Evolutionary conservation across 1,284 basidiomycete species (phyloP).

Genomic region (Leccinum angustisporum): DNA sequence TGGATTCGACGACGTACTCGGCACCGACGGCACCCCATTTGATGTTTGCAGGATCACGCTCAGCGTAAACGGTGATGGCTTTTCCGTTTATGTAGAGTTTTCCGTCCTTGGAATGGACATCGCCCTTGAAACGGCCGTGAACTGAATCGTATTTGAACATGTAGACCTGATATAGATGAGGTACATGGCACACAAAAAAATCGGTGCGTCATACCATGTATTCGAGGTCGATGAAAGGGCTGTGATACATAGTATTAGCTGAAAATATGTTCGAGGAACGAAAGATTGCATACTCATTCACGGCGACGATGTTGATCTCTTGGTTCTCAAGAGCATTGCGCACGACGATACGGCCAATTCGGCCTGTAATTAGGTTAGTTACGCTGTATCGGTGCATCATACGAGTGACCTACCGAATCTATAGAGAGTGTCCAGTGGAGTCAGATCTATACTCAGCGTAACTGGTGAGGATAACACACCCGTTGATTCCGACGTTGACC

Average conservation of each 20-base stretch:
- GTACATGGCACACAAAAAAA: not conserved
- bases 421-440: constrained; percentile 6
- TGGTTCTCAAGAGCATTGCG: constrained; percentile 86
- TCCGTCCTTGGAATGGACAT: constrained; percentile 81
- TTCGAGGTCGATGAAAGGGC: constrained; percentile 58
- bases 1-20: constrained; percentile 96
- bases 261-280: not conserved
- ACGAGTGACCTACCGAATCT: constrained; percentile 75
- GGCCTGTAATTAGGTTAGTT: constrained; percentile 57
- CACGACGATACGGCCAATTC: constrained; percentile 97
- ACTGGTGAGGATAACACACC: constrained; percentile 46
- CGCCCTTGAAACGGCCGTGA: constrained; percentile 93
- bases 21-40: constrained; percentile 82
- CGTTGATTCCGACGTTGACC: constrained; percentile 94
- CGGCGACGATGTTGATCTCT: constrained; percentile 81
- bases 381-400: not conserved
- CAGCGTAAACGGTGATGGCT: constrained; percentile 77
- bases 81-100: constrained; percentile 90
- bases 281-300: constrained; percentile 76
- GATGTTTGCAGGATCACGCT: constrained; percentile 89
- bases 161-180: constrained; percentile 66
- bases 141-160: constrained; percentile 99
- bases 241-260: constrained; percentile 8
- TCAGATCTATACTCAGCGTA: constrained; percentile 16
- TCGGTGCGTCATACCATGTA: constrained; percentile 74